A percentile compares a stretch with the other conserved stretches of the same genome.
Evolutionary conservation across 2,329 filamentous ascomycete species (phyloP).

Genomic region (Colletotrichum echinochloae): DNA sequence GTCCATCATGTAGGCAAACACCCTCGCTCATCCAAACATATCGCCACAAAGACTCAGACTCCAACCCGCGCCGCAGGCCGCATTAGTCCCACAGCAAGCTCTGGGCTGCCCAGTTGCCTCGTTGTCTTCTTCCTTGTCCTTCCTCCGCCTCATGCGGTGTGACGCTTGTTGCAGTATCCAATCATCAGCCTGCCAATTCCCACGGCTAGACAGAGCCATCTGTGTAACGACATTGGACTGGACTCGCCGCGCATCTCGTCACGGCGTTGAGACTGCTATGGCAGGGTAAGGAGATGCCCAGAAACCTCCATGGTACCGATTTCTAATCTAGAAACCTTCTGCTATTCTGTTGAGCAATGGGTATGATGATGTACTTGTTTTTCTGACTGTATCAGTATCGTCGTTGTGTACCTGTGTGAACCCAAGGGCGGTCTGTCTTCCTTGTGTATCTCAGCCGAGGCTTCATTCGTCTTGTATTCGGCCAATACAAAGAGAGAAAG

Average conservation of each 20-base stretch:
- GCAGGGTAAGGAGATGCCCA: background rate
- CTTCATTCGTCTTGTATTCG: conserved; percentile 20
- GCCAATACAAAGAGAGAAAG: conserved; percentile 7
- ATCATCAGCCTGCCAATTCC: background rate
- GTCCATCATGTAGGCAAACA: conserved; percentile 17
- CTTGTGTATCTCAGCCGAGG: background rate
- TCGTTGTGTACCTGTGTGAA: background rate
- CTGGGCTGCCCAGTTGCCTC: background rate
- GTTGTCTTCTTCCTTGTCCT: background rate
- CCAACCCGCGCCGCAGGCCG: conserved; percentile 1
- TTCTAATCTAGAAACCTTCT: background rate
- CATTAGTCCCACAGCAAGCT: background rate
- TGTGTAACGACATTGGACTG: background rate
- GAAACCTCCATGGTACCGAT: background rate
- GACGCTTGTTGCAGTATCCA: conserved; percentile 1
- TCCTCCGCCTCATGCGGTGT: background rate
- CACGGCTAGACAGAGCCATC: background rate
- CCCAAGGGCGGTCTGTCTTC: background rate
- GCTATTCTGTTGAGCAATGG: background rate
- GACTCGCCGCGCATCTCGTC: conserved; percentile 1
- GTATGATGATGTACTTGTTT: background rate
- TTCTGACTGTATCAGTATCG: background rate
- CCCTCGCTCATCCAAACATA: conserved; percentile 11
- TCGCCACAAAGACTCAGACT: background rate
- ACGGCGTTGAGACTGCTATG: conserved; percentile 10